These are phyloP conservation scores for Zalaria sp. DNA, from an alignment of 2,329 filamentous ascomycete species.

Conservation along the genomic window DNA sequence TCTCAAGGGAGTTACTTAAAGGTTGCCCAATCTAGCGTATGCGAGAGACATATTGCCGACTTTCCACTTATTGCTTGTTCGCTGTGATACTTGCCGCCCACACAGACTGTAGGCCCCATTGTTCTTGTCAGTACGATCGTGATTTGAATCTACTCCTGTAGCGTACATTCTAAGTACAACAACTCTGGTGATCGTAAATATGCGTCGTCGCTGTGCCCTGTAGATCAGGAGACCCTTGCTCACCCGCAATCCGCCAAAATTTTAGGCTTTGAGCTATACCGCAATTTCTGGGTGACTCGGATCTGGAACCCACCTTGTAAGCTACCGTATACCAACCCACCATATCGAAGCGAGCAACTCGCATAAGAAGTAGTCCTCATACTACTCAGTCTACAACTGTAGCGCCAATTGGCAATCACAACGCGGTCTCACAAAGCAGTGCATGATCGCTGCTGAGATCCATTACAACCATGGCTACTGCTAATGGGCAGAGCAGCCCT, in stretches of 20 bases:
- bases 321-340: too few relatives aligned
- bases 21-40: conserved; percentile 46
- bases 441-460: too few relatives aligned
- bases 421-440: too few relatives aligned
- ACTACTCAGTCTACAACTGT: too few relatives aligned
- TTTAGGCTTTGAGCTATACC: neutral
- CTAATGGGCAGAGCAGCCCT: conserved; percentile 12
- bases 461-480: neutral
- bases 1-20: conserved; percentile 75
- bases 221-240: neutral
- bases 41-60: conserved; percentile 1
- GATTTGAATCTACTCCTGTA: too few relatives aligned
- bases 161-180: too few relatives aligned
- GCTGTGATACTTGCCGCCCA: neutral
- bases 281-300: neutral
- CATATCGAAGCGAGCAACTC: too few relatives aligned
- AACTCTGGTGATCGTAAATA: too few relatives aligned
- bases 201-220: neutral
- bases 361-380: too few relatives aligned
- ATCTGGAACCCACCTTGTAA: too few relatives aligned
- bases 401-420: too few relatives aligned
- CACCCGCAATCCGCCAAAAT: neutral
- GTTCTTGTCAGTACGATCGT: too few relatives aligned
- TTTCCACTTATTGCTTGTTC: neutral
- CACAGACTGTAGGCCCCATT: neutral